Evolutionary conservation across 495 filamentous ascomycete genomes (phyloP).

Genomic region (Podospora pseudocomata): DNA sequence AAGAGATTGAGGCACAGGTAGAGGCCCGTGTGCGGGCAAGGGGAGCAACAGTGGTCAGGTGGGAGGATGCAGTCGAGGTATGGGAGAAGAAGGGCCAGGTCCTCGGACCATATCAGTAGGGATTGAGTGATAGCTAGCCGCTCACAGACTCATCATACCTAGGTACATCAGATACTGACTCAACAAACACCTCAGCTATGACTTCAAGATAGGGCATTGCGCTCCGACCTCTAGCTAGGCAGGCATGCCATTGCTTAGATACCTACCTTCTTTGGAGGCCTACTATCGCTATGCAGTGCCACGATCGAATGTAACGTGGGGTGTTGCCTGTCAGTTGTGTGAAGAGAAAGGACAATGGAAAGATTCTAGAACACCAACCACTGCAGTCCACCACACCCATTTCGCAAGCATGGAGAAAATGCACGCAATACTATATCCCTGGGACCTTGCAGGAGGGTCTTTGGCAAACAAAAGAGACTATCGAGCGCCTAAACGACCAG

Average conservation of each 20-base stretch:
- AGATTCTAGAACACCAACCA: constrained; percentile 3
- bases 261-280: constrained; percentile 1
- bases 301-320: constrained; percentile 1
- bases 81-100: constrained; percentile 12
- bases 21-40: constrained; percentile 21
- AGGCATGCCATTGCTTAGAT: neutral
- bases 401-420: neutral
- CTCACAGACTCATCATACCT: neutral
- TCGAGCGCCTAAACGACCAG: neutral
- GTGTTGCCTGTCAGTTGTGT: neutral
- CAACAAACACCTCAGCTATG: neutral
- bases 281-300: neutral
- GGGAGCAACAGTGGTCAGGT: constrained; percentile 23
- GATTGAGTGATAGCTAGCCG: neutral
- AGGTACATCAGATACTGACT: neutral
- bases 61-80: constrained; percentile 24
- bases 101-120: neutral
- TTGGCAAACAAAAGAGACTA: neutral
- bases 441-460: neutral
- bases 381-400: neutral
- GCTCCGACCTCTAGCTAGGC: neutral
- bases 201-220: neutral
- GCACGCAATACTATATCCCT: neutral
- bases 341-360: neutral
- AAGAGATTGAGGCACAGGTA: constrained; percentile 32